Evolutionary conservation across 768 basidiomycete genomes (phyloP), one percentile per base, ranked within the genome.

Genomic region (Lentinula detonsa): DNA sequence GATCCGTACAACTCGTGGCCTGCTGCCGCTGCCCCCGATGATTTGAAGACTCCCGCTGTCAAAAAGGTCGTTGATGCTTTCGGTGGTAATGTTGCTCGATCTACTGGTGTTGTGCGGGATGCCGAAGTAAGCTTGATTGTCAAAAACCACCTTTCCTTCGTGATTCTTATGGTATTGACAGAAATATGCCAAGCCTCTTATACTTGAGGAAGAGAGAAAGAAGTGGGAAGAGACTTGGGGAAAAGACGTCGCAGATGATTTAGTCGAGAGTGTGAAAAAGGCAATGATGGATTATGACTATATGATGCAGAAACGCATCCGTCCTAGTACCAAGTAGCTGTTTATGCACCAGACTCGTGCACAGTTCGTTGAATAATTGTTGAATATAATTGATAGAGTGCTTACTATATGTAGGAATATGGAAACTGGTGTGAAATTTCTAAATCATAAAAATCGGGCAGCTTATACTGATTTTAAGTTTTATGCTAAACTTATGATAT

Each of bases 231-330:
- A 31, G 43, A 48, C 9, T 15, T 57, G 56, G 56, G 56, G 33
- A n/a, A 48, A 57, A 13, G 45, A 57, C 2, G 56, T 57, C 15
- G 56, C 56, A 18, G 42, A 57, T 9, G 45, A 57, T 43, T 7
- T 57, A 28, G 28, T 48, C 11, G 56, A 57, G 15, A 31, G 16
- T 23, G 56, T 28, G 16, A 48, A 40, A 21, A 34, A 43, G 42
- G 56, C 42, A 33, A 57, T 57, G 56, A 21, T 33, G n/a, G 56
- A 57, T 48, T 57, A 57, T 15, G 56, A 57, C 9, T 48, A 57
- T 57, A 43, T 57, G 42, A 31, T 57, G 56, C 16, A 57, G 45
- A 54, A 33, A 23, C 53, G 53, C 35, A 39, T 54, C 3, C 53
- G 53, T 39, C 53, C 53, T 21, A 33, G 51, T 43, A 48, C 18